phyloP scores from a whole-genome alignment of 768 basidiomycete genomes.

The Calocybe indica region DNA sequence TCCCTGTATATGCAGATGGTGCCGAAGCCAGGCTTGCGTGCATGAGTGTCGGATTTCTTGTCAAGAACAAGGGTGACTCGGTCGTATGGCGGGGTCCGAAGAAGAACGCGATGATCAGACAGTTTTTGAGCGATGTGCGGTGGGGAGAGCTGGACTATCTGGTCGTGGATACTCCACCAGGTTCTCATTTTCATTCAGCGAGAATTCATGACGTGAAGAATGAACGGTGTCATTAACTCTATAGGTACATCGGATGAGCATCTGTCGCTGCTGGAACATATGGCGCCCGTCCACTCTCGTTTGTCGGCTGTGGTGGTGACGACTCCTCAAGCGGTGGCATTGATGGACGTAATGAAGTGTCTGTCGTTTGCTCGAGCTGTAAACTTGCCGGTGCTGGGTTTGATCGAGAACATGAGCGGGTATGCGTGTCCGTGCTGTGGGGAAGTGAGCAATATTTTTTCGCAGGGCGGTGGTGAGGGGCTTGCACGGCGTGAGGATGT shows the following conservation, averaged over 20 bases:
- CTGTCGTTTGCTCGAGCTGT: slow-evolving; percentile 92
- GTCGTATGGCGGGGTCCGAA: slow-evolving; percentile 99
- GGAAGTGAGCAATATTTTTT: slow-evolving; percentile 92
- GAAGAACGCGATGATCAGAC: slow-evolving; percentile 97
- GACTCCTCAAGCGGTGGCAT: slow-evolving; percentile 94
- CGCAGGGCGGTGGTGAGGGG: slow-evolving; percentile 86
- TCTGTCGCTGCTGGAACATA: slow-evolving; percentile 89
- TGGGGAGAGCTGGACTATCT: slow-evolving; percentile 94
- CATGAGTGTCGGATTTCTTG: slow-evolving; percentile 95
- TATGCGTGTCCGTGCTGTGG: slow-evolving; percentile 98
- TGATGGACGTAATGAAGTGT: slow-evolving; percentile 94
- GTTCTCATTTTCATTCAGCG: slow-evolving; percentile 37
- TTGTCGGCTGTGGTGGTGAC: slow-evolving; percentile 89
- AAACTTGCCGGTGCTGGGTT: slow-evolving; percentile 78
- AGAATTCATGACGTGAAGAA: slow-evolving; percentile 8
- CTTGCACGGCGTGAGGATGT: slow-evolving; percentile 76
- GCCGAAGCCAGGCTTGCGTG: slow-evolving; percentile 69
- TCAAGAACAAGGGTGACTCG: slow-evolving; percentile 86
- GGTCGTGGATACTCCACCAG: slow-evolving; percentile 94
- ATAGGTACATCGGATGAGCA: slow-evolving; percentile 98
- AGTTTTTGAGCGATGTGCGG: slow-evolving; percentile 90
- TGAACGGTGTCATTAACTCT: slow-evolving; percentile 9
- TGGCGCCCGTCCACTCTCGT: slow-evolving; percentile 75
- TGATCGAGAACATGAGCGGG: slow-evolving; percentile 99
- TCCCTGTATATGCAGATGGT: slow-evolving; percentile 94